Base-by-base conservation (phyloP, 768 basidiomycete genomes). In the Podaxis sp. region DNA sequence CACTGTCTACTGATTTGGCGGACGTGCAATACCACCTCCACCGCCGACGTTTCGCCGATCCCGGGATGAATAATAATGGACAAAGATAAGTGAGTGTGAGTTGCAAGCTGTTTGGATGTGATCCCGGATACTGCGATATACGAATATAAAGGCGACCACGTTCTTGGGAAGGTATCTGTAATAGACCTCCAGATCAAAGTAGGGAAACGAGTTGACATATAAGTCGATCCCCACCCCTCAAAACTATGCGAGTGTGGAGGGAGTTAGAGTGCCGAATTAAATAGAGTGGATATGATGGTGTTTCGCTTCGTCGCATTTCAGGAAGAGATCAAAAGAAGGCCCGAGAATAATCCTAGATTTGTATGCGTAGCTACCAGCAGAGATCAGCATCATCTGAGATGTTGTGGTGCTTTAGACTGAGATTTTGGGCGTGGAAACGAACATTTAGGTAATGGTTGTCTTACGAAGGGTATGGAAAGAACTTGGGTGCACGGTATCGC, bases 41-140 rank as follows among this genome's bases (percentile, higher is more conserved):
- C 46, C 23, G 35, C 59, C 59, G 59, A 61, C 36, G 28, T 61
- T 61, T 61, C 52, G 44, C 59, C 59, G 59, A 27, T 9, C 57
- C 38, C 38, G 32, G 9, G 32, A 9, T 32, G 32, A 9, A 32
- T 9, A 9, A 32, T 32, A 32, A 32, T 32, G 32, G 7, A 16
- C 23, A 18, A 27, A 40, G 35, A 55, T 48, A 48, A 37, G 51
- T 21, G 23, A 25, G 28, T 23, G 27, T n/a, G 18, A 38, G 35
- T 36, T 10, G 47, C 25, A 13, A n/a, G 11, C 25, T 32, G 32
- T 9, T 32, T 32, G 32, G 32, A 51, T 3, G 28, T 27, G 4
- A 9, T 32, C 25, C 28, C 50, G 14, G 50, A 27, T 32, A 32
- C 35, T 16, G 16, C 16, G 40, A 18, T 35, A n/a, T 14, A 32